A percentile compares a stretch with the other conserved stretches of the same genome.
Evolutionary conservation across 2,329 filamentous ascomycete species (phyloP).

Genomic region (Metarhizium guizhouense): DNA sequence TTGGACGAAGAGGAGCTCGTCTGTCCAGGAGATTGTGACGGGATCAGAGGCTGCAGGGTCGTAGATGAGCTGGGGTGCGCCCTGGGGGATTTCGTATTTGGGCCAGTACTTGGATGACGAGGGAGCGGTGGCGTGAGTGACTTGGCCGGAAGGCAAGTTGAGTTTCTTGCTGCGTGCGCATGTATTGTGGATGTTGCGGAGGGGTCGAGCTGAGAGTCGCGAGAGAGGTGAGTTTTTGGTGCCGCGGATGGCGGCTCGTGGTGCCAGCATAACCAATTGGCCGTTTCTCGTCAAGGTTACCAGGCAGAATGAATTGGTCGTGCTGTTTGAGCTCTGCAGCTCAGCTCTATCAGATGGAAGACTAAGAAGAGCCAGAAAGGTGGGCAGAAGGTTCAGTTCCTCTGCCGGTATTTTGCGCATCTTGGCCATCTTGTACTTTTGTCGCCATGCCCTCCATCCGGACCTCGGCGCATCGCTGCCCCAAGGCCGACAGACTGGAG

Average conservation of each 20-base stretch:
- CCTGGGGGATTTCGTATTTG: slow-evolving; percentile 8
- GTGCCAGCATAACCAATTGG: neutral
- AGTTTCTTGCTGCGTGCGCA: neutral
- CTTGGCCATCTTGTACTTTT: neutral
- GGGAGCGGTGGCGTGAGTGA: neutral
- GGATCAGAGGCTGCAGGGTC: neutral
- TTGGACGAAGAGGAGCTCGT: slow-evolving; percentile 19
- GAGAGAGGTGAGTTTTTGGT: neutral
- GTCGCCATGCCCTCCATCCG: too few relatives aligned
- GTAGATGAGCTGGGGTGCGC: slow-evolving; percentile 8
- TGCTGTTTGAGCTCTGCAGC: too few relatives aligned
- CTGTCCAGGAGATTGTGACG: slow-evolving; percentile 17
- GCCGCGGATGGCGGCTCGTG: neutral
- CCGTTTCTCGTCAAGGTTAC: neutral
- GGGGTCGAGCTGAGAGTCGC: neutral
- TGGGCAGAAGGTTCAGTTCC: too few relatives aligned
- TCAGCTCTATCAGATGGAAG: too few relatives aligned
- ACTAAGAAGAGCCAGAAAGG: too few relatives aligned
- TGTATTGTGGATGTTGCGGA: neutral
- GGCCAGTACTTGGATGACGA: slow-evolving; percentile 7
- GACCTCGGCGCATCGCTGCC: too few relatives aligned
- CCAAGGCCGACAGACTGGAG: too few relatives aligned
- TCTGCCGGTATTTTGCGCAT: neutral
- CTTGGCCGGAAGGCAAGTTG: neutral
- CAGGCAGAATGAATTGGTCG: neutral